Evolutionary conservation across 495 filamentous ascomycete species (phyloP).

Genomic region (Echria macrotheca): DNA sequence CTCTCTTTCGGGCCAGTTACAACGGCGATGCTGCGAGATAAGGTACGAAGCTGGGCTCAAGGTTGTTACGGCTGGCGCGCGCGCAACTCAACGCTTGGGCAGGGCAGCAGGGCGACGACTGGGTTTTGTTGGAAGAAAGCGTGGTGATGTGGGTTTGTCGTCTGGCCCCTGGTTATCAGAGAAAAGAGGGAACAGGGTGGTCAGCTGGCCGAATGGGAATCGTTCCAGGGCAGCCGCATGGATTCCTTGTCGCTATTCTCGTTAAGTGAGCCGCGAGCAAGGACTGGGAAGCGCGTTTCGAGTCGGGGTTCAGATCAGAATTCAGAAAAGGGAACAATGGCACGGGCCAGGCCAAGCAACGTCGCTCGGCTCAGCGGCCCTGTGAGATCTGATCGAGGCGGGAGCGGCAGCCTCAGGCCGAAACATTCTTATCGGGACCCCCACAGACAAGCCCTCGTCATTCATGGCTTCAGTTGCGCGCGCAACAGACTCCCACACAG

Average conservation of each 20-base stretch:
- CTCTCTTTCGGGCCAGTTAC: not conserved
- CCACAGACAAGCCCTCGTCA: conserved; percentile 21
- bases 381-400: conserved; percentile 6
- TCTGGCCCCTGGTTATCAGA: not conserved
- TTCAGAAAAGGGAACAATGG: not conserved
- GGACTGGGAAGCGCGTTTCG: not conserved
- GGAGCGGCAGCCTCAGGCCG: conserved; percentile 15
- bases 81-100: conserved; percentile 4
- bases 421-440: conserved; percentile 32
- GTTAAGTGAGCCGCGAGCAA: not conserved
- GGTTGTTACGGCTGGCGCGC: not conserved
- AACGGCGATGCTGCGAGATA: conserved; percentile 10
- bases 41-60: not conserved
- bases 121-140: too few species aligned
- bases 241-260: not conserved
- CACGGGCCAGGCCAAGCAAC: not conserved
- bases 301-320: not conserved
- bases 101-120: not conserved
- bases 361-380: conserved; percentile 17
- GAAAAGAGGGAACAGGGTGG: not conserved
- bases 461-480: conserved; percentile 24
- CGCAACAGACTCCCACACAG: conserved; percentile 14
- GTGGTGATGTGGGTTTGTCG: not conserved
- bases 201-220: conserved; percentile 13
- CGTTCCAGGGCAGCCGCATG: conserved; percentile 6